phyloP scores from a whole-genome alignment of 306 rosid species.

The Pachyrhizus erosus region DNA sequence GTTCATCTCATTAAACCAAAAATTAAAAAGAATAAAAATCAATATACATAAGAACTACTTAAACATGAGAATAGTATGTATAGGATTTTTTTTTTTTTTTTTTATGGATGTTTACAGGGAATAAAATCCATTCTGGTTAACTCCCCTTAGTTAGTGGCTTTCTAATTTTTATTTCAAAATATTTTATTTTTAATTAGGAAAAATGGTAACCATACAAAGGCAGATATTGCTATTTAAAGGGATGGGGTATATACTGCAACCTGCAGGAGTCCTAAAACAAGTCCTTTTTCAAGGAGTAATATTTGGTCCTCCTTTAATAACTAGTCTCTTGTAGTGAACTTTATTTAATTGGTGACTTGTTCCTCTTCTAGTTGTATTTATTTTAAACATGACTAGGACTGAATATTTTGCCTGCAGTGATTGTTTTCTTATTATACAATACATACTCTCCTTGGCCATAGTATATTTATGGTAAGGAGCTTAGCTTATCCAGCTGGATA shows the following conservation, averaged over 20 bases:
- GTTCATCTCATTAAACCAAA: neutral
- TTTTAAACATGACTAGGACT: neutral
- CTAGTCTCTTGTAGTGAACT: neutral
- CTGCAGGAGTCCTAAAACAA: neutral
- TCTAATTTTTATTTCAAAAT: neutral
- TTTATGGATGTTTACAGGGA: neutral
- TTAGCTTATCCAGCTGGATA: neutral
- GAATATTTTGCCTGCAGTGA: neutral
- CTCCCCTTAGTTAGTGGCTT: neutral
- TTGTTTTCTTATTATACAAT: neutral
- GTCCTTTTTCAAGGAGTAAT: neutral
- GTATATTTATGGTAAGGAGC: neutral
- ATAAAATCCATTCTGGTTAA: neutral
- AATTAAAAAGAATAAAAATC: neutral
- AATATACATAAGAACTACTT: neutral
- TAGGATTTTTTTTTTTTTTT: neutral
- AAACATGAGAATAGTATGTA: neutral
- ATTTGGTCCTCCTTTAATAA: neutral
- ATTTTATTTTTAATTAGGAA: neutral
- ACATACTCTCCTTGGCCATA: neutral
- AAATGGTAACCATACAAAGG: neutral
- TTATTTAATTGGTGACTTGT: neutral
- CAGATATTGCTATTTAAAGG: neutral
- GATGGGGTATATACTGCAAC: neutral
- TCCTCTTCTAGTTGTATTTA: too few species aligned